phyloP scores from a whole-genome alignment of 306 rosid species.

The Cucumis cinereus region DNA sequence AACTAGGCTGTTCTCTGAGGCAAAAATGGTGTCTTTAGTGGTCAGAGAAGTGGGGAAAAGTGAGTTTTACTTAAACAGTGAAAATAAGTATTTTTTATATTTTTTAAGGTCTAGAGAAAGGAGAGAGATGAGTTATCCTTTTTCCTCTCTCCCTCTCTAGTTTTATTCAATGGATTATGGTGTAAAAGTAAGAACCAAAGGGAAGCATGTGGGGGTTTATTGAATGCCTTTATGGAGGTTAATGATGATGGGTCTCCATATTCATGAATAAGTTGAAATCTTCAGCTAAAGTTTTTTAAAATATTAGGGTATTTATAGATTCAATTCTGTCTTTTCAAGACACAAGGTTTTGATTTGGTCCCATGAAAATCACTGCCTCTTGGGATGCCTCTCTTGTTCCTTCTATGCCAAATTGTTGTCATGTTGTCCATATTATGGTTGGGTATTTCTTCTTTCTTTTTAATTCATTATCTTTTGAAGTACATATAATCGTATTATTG shows the following conservation, averaged over 20 bases:
- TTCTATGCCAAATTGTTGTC: constrained; percentile 1
- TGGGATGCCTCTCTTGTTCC: not conserved
- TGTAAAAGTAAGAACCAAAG: not conserved
- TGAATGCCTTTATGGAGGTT: constrained; percentile 3
- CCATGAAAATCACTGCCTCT: constrained; percentile 6
- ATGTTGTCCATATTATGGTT: not conserved
- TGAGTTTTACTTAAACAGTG: constrained; percentile 19
- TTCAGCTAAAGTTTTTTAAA: not conserved
- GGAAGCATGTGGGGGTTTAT: not conserved
- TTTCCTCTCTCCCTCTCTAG: not conserved
- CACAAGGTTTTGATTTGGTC: constrained; percentile 10
- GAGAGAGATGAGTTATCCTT: not conserved
- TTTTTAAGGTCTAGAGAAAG: not conserved
- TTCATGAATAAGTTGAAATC: not conserved
- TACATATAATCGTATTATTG: not conserved
- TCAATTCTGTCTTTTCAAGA: not conserved
- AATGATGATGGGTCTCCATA: constrained; percentile 4
- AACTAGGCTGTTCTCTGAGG: not conserved
- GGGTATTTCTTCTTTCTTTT: not conserved
- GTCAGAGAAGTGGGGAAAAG: constrained; percentile 27
- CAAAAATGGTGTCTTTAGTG: constrained; percentile 14
- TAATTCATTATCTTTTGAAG: not conserved
- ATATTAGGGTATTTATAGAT: not conserved
- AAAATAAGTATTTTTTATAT: constrained; percentile 7
- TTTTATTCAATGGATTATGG: constrained; percentile 7